Percentiles rank a stretch among this genome's conserved stretches.
phyloP scores from a whole-genome alignment of 768 basidiomycete genomes.

The Leccinum boreale region DNA sequence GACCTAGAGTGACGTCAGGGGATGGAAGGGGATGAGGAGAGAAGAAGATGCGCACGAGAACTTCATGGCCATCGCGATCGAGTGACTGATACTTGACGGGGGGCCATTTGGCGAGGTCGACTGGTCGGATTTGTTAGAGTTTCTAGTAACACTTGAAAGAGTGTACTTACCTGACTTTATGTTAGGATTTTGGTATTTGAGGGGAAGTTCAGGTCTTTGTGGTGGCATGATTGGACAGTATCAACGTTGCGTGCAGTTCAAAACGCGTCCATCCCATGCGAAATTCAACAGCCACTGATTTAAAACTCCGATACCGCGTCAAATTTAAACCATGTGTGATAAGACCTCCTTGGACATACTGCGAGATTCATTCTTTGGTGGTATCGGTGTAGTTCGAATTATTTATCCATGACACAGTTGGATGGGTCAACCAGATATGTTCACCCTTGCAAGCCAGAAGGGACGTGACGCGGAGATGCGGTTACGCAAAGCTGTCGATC shows the following conservation, averaged over 20 bases:
- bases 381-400: too few species aligned
- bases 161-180: slow-evolving; percentile 44
- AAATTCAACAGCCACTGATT: slow-evolving; percentile 31
- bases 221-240: slow-evolving; percentile 27
- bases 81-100: slow-evolving; percentile 91
- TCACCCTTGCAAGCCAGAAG: too few species aligned
- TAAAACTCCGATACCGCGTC: slow-evolving; percentile 31
- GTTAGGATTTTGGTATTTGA: slow-evolving; percentile 47
- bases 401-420: too few species aligned
- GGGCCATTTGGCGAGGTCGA: slow-evolving; percentile 48
- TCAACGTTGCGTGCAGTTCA: slow-evolving; percentile 26
- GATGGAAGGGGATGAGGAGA: neutral
- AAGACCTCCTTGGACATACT: too few species aligned
- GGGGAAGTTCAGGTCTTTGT: slow-evolving; percentile 51
- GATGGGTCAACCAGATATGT: too few species aligned
- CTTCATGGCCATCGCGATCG: slow-evolving; percentile 81
- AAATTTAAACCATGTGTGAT: neutral
- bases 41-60: slow-evolving; percentile 54
- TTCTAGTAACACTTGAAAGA: too few species aligned
- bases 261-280: slow-evolving; percentile 31
- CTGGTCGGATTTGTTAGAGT: slow-evolving; percentile 13
- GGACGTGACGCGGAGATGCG: too few species aligned
- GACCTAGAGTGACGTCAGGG: slow-evolving; percentile 49
- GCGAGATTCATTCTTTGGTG: too few species aligned
- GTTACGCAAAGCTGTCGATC: too few species aligned